Base-by-base conservation (phyloP, 2,329 filamentous ascomycete genomes). In the Nothopassalora personata region DNA sequence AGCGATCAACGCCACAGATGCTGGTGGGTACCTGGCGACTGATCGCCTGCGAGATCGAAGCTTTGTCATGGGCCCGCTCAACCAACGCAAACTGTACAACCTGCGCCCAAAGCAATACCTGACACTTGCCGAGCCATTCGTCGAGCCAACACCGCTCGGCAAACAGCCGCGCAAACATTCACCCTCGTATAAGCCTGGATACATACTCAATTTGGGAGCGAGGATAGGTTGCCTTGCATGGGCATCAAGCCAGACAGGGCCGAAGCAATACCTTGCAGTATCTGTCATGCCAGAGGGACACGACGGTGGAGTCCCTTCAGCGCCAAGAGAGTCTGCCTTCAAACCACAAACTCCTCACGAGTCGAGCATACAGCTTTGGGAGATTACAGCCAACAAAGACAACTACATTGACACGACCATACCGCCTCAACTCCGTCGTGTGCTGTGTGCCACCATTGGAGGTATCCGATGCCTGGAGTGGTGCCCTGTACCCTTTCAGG, bases 391-490 rank as follows among this genome's bases (percentile, higher is more conserved):
- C 3, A 71, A 52, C 9, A 57, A 64, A 15, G 60, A 74, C 0
- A 73, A 74, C 13, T 72, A 70, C 2, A 70, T 84, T 6, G 76
- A 83, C 65, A 74, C 75, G 63, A 67, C 65, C 0, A 65, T 60
- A 8, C 65, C 74, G 15, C 83, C 84, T 3, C 67, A 70, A 48
- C 73, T 86, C 46, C 73, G 74, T 28, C 64, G 79, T 36, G 78
- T 81, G 3, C 68, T 86, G n/a, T 84, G 82, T 64, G 79, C 80
- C 2, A 75, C 83, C 23, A 85, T 82, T 78, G 84, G 83, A 2
- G 77, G 81, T 58, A 71, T 84, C 18, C 81, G 77, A 62, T 73
- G 77, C 8, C 72, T 86, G 30, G 75, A 78, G 60, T 87, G 83
- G 83, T 84, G 82, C 68, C 81, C 81, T 10, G 72, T 81, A 50